Evolutionary conservation across 2,329 filamentous ascomycete species (phyloP).

Genomic region (Fusarium begoniae): DNA sequence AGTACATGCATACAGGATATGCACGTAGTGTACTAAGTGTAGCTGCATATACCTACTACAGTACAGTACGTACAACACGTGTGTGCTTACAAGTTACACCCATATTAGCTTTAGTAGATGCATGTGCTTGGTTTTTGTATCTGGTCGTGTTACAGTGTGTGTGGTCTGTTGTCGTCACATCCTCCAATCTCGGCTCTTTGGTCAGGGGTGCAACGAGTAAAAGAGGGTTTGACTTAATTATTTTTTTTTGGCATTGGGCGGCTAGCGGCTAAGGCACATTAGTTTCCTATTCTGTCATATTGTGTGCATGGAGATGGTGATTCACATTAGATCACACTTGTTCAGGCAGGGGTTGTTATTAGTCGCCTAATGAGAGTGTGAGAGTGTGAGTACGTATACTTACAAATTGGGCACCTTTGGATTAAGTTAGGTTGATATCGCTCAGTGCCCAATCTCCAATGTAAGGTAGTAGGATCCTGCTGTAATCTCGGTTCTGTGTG

Average conservation of each 20-base stretch:
- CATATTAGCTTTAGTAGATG: not conserved
- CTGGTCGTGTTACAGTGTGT: constrained; percentile 19
- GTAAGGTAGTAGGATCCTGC: not conserved
- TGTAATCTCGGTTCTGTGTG: not conserved
- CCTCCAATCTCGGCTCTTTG: constrained; percentile 30
- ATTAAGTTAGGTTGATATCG: not conserved
- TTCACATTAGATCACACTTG: constrained; percentile 23
- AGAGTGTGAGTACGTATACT: not conserved
- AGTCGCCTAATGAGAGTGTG: not conserved
- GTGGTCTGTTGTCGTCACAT: constrained; percentile 26
- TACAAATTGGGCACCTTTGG: constrained; percentile 14
- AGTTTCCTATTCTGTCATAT: constrained; percentile 23
- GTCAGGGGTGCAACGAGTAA: constrained; percentile 21
- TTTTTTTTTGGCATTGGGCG: not conserved
- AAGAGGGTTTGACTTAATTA: not conserved
- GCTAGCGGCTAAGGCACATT: constrained; percentile 26
- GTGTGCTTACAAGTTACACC: not conserved
- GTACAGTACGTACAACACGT: constrained; percentile 6
- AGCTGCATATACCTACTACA: not conserved
- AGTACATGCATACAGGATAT: not conserved
- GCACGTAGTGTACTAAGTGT: not conserved
- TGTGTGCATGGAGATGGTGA: constrained; percentile 21
- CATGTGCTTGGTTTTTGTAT: constrained; percentile 5
- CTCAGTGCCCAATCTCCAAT: not conserved
- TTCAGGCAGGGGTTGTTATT: constrained; percentile 16